phyloP scores from a whole-genome alignment of 805 yeast species.

The Starmerella riodocensis region DNA sequence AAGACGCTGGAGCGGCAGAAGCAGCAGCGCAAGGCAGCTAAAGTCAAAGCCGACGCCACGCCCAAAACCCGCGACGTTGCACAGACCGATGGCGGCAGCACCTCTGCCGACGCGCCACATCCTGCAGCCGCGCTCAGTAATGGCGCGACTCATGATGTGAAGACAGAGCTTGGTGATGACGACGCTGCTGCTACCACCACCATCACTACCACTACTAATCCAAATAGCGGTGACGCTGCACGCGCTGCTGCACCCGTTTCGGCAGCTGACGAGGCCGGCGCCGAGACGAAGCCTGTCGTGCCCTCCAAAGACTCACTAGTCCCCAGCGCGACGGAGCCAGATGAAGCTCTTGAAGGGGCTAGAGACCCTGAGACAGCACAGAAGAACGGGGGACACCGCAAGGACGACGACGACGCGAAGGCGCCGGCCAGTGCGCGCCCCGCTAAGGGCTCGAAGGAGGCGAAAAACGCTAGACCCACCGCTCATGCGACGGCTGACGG shows the following conservation, averaged over 20 bases:
- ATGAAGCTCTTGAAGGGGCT: too few relatives aligned
- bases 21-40: conserved; percentile 1
- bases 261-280: neutral
- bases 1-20: conserved; percentile 9
- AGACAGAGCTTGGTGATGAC: too few relatives aligned
- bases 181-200: neutral
- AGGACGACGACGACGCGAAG: neutral
- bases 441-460: too few relatives aligned
- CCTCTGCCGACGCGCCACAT: neutral
- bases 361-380: too few relatives aligned
- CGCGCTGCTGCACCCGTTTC: too few relatives aligned
- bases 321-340: neutral
- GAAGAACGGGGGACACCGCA: neutral
- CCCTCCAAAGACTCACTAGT: neutral
- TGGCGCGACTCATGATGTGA: neutral
- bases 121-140: neutral
- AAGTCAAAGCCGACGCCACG: neutral
- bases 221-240: too few relatives aligned
- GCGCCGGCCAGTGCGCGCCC: neutral
- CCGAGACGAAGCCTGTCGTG: neutral
- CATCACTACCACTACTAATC: neutral
- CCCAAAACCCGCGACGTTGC: conserved; percentile 1
- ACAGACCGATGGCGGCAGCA: neutral
- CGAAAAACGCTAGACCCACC: too few relatives aligned
- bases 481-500: too few relatives aligned